Conservation (phyloP, 345 rosid genomes). For the Lagerstroemia speciosa region DNA sequence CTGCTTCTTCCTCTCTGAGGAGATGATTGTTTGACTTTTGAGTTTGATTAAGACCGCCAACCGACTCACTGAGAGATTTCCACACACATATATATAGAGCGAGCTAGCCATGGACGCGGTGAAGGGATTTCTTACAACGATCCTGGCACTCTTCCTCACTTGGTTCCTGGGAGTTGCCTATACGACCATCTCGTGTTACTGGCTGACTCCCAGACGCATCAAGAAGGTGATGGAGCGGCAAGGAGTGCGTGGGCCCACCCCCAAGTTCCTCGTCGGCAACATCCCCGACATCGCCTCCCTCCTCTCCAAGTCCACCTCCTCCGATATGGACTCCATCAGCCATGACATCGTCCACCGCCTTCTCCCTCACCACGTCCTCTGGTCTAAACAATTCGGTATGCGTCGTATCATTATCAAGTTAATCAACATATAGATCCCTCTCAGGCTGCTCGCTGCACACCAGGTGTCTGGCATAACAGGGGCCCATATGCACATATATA, state of each 20-base stretch:
- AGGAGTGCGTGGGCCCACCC: conserved; percentile 86
- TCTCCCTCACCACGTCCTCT: conserved; percentile 68
- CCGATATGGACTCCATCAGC: conserved; percentile 46
- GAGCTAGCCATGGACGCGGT: conserved; percentile 1
- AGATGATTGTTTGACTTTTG: too few relatives aligned
- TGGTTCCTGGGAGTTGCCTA: conserved; percentile 31
- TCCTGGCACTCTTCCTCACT: conserved; percentile 22
- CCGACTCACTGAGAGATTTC: too few relatives aligned
- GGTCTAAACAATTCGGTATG: conserved; percentile 82
- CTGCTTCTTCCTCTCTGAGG: too few relatives aligned
- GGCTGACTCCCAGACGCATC: conserved; percentile 67
- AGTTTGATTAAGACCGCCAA: too few relatives aligned
- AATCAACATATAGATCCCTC: too few relatives aligned
- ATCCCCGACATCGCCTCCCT: conserved; percentile 51
- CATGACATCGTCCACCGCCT: conserved; percentile 77
- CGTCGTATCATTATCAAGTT: too few relatives aligned
- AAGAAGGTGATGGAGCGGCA: conserved; percentile 62
- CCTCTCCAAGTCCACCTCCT: conserved; percentile 49
- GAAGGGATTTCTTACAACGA: conserved; percentile 14
- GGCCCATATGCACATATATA: too few relatives aligned
- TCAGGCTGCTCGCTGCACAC: too few relatives aligned
- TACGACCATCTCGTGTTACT: conserved; percentile 55
- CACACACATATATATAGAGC: too few relatives aligned
- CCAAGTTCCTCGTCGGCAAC: conserved; percentile 71
- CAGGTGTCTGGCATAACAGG: neutral